Evolutionary conservation across 1,284 basidiomycete genomes (phyloP), one percentile per base, ranked within the genome.

Genomic region (Ustilago hordei): DNA sequence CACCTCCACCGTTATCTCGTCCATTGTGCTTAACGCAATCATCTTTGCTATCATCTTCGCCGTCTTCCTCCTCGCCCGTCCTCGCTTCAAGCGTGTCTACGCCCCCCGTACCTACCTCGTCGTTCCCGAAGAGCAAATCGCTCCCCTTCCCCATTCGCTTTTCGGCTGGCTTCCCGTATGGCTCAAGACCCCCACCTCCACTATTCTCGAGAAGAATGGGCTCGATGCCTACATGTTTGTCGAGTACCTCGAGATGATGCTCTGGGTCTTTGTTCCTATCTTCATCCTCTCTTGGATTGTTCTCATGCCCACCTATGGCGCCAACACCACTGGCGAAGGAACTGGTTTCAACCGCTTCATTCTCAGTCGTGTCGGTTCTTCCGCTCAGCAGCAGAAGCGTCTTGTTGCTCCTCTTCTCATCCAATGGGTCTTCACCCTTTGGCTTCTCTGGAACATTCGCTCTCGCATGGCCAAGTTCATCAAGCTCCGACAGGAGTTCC

Each of bases 221-320:
- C 90, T 94, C 68, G 96, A 99, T 84, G 93, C 95, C 36, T 99
- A 96, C 88, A 92, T 97, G 85, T 98, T 94, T 82, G 91, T 97
- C 55, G 92, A 94, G 63, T 98, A 93, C 86, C 89, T 95, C 47
- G 91, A 92, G 65, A 91, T 88, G 83, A 92, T 94, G 90, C 86
- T 92, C 60, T 90, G 91, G 80, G 88, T 95, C 61, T 90, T 97
- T 81, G 83, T 93, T 2, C 94, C 95, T 23, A 92, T 96, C 65
- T 85, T 66, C 54, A 9, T 85, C 55, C 60, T 86, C 35, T 78
- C 75, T 54, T 86, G 85, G 86, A 72, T 85, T 28, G 77, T 88
- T 7, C 93, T 94, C 36, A 87, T 92, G 79, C 90, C 91, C 11
- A 88, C 90, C 91, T 77, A 88, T 87, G 76, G 69, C 11, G 87